A percentile compares a stretch with the other conserved stretches of the same genome.
These are phyloP conservation scores for Straminergon stramineum DNA, from an alignment of 225 moss, liverwort and hornwort genomes.

Conservation along the genomic window DNA sequence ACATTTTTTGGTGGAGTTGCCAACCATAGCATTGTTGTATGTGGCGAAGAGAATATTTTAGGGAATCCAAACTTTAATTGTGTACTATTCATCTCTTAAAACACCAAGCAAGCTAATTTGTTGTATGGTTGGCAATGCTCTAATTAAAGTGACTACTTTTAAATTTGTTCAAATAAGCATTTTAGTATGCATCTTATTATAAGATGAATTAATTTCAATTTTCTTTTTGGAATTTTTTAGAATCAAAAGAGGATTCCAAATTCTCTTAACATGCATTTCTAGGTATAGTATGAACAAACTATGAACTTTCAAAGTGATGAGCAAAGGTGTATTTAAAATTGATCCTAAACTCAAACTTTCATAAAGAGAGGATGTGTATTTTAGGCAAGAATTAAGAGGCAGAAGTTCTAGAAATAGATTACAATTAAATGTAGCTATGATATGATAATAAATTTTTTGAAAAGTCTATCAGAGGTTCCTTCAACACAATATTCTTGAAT, in stretches of 20 bases:
- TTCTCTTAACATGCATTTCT: neutral
- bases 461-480: too few relatives aligned
- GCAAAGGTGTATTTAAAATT: neutral
- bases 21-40: neutral
- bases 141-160: neutral
- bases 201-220: neutral
- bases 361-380: neutral
- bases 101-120: rapidly evolving
- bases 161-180: neutral
- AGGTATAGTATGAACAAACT: rapidly evolving
- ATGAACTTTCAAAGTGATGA: neutral
- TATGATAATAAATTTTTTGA: too few relatives aligned
- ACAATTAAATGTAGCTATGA: neutral
- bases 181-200: neutral
- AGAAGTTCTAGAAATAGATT: neutral
- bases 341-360: neutral
- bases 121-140: neutral
- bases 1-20: neutral
- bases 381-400: neutral
- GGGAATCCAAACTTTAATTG: neutral
- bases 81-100: neutral
- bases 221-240: neutral
- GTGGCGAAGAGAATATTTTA: neutral
- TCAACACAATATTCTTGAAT: neutral
- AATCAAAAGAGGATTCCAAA: neutral